Conservation (phyloP, 208 protist species). For the Leptomonas seymouri region DNA sequence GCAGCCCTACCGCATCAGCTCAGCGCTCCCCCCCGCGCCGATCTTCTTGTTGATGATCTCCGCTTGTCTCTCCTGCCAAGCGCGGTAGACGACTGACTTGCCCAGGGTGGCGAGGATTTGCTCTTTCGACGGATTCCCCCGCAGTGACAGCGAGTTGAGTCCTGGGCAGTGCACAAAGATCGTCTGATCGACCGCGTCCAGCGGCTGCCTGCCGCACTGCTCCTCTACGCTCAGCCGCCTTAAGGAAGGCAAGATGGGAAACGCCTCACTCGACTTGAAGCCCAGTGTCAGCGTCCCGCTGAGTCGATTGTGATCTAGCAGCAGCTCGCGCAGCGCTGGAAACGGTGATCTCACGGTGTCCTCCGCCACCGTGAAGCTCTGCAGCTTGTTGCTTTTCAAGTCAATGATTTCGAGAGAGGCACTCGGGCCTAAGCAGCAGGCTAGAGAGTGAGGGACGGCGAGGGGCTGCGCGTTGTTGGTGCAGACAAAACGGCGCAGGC, state of each 20-base stretch:
- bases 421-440: conserved; percentile 26
- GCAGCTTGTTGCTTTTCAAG: conserved; percentile 20
- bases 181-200: conserved; percentile 28
- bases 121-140: conserved; percentile 26
- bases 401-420: conserved; percentile 23
- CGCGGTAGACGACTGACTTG: conserved; percentile 26
- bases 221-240: conserved; percentile 28
- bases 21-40: conserved; percentile 21
- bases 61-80: conserved; percentile 32
- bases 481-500: conserved; percentile 40
- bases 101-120: conserved; percentile 26
- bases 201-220: neutral
- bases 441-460: conserved; percentile 23
- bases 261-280: neutral
- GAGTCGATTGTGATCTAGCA: conserved; percentile 43
- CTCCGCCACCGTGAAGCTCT: conserved; percentile 28
- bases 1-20: conserved; percentile 18
- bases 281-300: conserved; percentile 32
- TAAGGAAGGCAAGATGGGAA: conserved; percentile 25
- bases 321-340: conserved; percentile 37
- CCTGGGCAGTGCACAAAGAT: conserved; percentile 39
- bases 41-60: conserved; percentile 37
- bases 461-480: conserved; percentile 28
- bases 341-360: conserved; percentile 12
- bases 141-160: conserved; percentile 30